Base-by-base conservation (phyloP, 768 basidiomycete genomes). In the Boletus insuetus region DNA sequence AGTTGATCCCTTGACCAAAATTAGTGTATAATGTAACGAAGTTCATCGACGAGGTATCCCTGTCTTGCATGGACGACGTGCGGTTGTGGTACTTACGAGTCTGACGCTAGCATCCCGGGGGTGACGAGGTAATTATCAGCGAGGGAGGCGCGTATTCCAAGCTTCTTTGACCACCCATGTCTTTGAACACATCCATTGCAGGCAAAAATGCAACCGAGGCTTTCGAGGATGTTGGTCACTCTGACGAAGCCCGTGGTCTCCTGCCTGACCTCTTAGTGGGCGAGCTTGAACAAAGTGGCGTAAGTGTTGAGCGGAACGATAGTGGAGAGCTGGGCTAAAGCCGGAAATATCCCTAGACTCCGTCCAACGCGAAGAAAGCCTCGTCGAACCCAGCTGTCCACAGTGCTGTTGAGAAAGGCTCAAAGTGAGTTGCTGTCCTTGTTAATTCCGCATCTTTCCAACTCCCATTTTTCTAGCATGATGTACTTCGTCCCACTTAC, bases 201-300 rank as follows among this genome's bases (percentile, higher is more conserved):
- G 94, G 91, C 64, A 87, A 89, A 71, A 94, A 98, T 71, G 95
- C 96, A 22, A 95, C 96, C 34, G 97, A 98, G 67, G 94, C 97
- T 7, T 99, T 99, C 67, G 96, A 98, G 76, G 97, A 99, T 71
- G 96, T 99, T 31, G 97, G 97, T 31, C 97, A 98, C 81, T 98
- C 95, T 1, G 96, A 98, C 64, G 97, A 99, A 75, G 97, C 97
- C 24, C 86, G 97, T 49, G 87, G 79, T 13, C 81, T 95, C 55
- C 80, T 98, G 49, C 83, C 82, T 17, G 85, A 73, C 60, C 83
- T 97, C 81, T 75, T 84, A 40, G 78, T 97, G 49, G 95, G 95
- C 50, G 83, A 89, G 1, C 91, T 95, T 62, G 89, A 91, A 68
- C 77, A 86, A 63, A 78, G 75, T 63, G 79, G 78, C 46, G 88